Conservation (phyloP, 352 stramenopile genomes). For the Thraustotheca clavata region DNA sequence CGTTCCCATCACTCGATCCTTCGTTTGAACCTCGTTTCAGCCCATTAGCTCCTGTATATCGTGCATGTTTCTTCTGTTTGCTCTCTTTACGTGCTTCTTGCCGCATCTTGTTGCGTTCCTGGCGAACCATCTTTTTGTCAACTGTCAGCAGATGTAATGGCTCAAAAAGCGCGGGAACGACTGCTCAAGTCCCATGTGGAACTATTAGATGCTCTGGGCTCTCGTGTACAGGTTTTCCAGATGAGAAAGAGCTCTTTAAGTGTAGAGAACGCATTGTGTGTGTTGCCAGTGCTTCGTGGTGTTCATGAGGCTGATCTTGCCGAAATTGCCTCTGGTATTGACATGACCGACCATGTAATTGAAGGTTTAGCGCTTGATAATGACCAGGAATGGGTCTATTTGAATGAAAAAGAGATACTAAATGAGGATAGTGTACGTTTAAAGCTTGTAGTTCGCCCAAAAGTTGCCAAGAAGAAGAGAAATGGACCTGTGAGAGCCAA, state of each 20-base stretch:
- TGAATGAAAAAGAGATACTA: neutral
- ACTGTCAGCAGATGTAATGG: neutral
- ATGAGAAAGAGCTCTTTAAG: neutral
- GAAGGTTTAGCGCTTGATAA: neutral
- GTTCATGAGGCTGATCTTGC: slow-evolving; percentile 2
- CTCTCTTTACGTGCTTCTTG: slow-evolving; percentile 70
- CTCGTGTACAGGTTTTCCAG: neutral
- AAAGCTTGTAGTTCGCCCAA: slow-evolving; percentile 1
- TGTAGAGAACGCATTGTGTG: neutral
- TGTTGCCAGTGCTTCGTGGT: neutral
- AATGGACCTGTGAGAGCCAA: neutral
- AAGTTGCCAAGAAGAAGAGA: neutral
- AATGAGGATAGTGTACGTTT: neutral
- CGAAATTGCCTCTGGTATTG: neutral
- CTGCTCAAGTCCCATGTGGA: slow-evolving; percentile 13
- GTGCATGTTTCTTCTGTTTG: slow-evolving; percentile 62
- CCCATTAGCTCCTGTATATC: slow-evolving; percentile 28
- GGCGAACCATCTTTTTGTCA: neutral
- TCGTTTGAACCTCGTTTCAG: neutral
- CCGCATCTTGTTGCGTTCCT: slow-evolving; percentile 68
- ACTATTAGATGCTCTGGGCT: neutral
- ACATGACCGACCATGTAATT: neutral
- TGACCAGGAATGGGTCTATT: slow-evolving; percentile 3
- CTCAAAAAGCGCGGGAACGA: neutral
- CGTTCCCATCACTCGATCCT: slow-evolving; percentile 20